Evolutionary conservation across 768 basidiomycete species (phyloP), one percentile per base, ranked within the genome.

Genomic region (Phanerochaete carnosa): DNA sequence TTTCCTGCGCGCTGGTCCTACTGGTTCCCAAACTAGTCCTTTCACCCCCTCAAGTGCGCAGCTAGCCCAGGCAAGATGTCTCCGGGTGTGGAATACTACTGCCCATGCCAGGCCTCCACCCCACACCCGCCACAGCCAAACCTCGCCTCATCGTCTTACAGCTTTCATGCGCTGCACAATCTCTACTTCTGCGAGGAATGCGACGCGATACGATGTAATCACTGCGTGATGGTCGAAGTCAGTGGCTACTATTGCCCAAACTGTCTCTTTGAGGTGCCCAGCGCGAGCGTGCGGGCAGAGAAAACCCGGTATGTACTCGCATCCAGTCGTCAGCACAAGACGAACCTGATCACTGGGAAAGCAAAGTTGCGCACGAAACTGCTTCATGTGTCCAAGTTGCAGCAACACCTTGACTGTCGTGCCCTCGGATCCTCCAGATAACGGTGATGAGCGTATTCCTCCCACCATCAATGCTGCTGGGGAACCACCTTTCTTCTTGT

Each of bases 111-210:
- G 15, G 83, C 87, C 22, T 70, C 73, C 6, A 79, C 81, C 19
- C 81, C 81, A 16, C 72, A 80, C 23, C 87, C 89, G 12, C 92
- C 91, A 12, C 88, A 87, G 2, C 92, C 90, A 0, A 87, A 86
- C 66, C 79, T 91, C 0, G 76, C 83, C 1, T 92, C 94, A 0
- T 93, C 94, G 0, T 84, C 87, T 0, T 83, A 87, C 67, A 88
- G 85, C 66, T 93, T 95, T 70, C 92, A 95, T 66, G 83, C 89
- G 6, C 82, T 98, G 1, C 84, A 92, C 67, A 83, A 82, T 29
- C 85, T 99, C 8, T 97, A 94, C 74, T 98, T 98, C 73, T 99
- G 97, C 73, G 95, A 98, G 74, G 96, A 98, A 82, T 99, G 97
- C 74, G 96, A 98, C 73, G 89, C 92, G 1, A 84, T 99, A 46